phyloP scores from a whole-genome alignment of 208 protist species.

The Trypanosoma congolense region DNA sequence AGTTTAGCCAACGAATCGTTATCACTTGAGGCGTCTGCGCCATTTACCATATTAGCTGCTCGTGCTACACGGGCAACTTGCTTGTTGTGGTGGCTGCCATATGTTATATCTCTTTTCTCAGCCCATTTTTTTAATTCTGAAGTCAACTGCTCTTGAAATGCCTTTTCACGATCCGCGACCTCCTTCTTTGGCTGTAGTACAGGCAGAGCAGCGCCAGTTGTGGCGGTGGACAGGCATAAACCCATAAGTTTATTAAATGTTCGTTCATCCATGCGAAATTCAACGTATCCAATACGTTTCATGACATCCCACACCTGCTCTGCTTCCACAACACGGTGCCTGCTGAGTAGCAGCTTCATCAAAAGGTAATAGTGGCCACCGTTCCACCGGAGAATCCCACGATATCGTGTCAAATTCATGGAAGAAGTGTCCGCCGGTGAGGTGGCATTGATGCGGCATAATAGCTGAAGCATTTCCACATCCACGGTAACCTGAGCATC shows the following conservation, averaged over 20 bases:
- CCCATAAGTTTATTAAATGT: slow-evolving; percentile 53
- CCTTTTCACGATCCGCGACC: slow-evolving; percentile 25
- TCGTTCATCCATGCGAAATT: slow-evolving; percentile 49
- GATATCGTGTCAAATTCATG: slow-evolving; percentile 3
- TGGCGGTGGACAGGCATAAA: slow-evolving; percentile 21
- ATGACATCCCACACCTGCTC: slow-evolving; percentile 63
- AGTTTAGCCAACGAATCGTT: background rate
- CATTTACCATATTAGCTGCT: slow-evolving; percentile 35
- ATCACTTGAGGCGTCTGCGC: background rate
- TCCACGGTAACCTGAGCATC: slow-evolving; percentile 9
- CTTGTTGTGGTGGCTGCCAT: slow-evolving; percentile 31
- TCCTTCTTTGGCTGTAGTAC: slow-evolving; percentile 17
- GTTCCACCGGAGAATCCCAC: slow-evolving; percentile 64
- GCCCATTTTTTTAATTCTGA: slow-evolving; percentile 50
- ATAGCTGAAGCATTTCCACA: slow-evolving; percentile 26
- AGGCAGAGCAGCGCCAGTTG: slow-evolving; percentile 14
- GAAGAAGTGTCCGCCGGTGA: slow-evolving; percentile 7
- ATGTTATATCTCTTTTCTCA: slow-evolving; percentile 21
- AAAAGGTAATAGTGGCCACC: slow-evolving; percentile 66
- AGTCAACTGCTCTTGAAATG: slow-evolving; percentile 37
- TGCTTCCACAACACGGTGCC: slow-evolving; percentile 40
- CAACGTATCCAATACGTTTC: slow-evolving; percentile 57
- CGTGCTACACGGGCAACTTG: slow-evolving; percentile 29
- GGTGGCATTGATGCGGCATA: slow-evolving; percentile 34
- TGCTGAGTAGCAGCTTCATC: slow-evolving; percentile 54